Percentiles rank a stretch among this genome's conserved stretches.
Evolutionary conservation across 495 filamentous ascomycete genomes (phyloP).

Genomic region (Cairneyella variabilis): DNA sequence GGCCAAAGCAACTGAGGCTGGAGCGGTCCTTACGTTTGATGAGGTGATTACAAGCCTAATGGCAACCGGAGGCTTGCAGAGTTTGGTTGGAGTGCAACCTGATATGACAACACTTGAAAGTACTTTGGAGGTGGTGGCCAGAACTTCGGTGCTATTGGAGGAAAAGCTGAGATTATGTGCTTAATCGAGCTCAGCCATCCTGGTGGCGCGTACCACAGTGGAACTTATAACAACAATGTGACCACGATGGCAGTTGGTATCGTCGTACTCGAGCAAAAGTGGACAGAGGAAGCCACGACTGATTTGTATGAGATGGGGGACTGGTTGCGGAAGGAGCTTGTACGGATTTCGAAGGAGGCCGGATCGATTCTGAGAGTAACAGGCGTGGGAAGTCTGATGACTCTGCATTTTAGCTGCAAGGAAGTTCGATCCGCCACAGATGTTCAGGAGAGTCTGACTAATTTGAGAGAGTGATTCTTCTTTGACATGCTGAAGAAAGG

Average conservation of each 20-base stretch:
- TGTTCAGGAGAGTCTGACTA: neutral
- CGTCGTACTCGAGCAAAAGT: constrained; percentile 40
- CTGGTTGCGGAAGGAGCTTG: constrained; percentile 31
- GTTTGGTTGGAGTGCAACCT: constrained; percentile 38
- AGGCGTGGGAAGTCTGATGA: too few relatives aligned
- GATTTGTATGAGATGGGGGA: constrained; percentile 33
- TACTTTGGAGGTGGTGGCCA: constrained; percentile 61
- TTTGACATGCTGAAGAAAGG: constrained; percentile 32
- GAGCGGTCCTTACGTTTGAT: constrained; percentile 55
- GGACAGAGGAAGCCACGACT: too few relatives aligned
- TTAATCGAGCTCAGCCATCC: constrained; percentile 43
- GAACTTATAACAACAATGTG: constrained; percentile 68
- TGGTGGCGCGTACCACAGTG: constrained; percentile 45
- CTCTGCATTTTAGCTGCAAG: neutral
- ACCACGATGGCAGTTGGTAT: constrained; percentile 54
- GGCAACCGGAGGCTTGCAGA: constrained; percentile 40
- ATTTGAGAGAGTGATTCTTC: constrained; percentile 36
- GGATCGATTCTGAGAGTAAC: neutral
- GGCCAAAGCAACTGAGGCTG: constrained; percentile 30
- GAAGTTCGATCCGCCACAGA: neutral
- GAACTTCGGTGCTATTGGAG: constrained; percentile 61
- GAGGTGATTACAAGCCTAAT: constrained; percentile 63
- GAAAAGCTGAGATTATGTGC: constrained; percentile 46
- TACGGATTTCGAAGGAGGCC: neutral
- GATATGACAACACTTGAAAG: constrained; percentile 60